phyloP scores from a whole-genome alignment of 768 basidiomycete genomes.

The Pleurotus tuoliensis region DNA sequence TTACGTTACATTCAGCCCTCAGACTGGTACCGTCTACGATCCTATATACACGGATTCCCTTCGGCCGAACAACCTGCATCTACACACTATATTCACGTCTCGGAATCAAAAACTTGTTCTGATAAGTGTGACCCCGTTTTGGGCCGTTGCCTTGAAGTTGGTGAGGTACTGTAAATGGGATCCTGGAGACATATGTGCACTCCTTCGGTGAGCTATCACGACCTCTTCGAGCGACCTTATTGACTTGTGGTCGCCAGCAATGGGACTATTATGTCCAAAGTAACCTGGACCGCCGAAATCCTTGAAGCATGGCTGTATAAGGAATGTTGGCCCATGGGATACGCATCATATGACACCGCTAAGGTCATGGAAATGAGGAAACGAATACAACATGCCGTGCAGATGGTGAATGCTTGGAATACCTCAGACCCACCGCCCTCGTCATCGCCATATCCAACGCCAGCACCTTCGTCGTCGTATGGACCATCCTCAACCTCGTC shows the following conservation, averaged over 20 bases:
- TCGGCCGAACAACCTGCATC: constrained; percentile 43
- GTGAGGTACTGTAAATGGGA: constrained; percentile 64
- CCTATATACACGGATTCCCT: constrained; percentile 57
- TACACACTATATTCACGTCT: constrained; percentile 56
- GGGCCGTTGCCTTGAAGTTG: constrained; percentile 71
- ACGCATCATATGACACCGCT: constrained; percentile 40
- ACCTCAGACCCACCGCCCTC: constrained; percentile 3
- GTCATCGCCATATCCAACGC: not conserved
- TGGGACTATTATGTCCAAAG: constrained; percentile 46
- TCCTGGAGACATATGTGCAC: constrained; percentile 61
- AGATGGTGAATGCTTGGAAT: constrained; percentile 16
- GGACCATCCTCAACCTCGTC: not conserved
- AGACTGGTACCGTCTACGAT: constrained; percentile 37
- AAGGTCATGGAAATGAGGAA: constrained; percentile 41
- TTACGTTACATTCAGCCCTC: constrained; percentile 4
- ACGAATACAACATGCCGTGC: constrained; percentile 54
- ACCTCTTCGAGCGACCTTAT: not conserved
- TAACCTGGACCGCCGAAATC: constrained; percentile 49
- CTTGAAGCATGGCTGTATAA: constrained; percentile 57
- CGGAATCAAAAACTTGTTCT: constrained; percentile 46
- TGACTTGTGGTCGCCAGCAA: constrained; percentile 28
- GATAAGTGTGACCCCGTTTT: constrained; percentile 64
- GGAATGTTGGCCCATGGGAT: constrained; percentile 65
- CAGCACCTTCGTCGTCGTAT: not conserved
- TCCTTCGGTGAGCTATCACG: constrained; percentile 48